Evolutionary conservation across 345 rosid species (phyloP).

Genomic region (Populus tremula): DNA sequence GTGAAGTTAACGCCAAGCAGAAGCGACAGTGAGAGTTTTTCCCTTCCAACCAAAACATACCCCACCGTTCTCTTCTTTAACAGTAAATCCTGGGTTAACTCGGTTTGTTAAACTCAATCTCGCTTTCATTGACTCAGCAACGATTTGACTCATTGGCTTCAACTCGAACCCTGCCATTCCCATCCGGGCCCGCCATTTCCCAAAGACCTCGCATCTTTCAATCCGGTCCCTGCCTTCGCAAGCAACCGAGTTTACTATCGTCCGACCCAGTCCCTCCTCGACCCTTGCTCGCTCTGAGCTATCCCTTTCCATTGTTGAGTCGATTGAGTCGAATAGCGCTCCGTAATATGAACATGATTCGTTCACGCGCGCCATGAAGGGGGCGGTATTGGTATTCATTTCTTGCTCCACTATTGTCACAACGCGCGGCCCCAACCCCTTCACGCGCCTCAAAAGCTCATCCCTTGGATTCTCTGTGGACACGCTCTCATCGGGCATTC

Average conservation of each 20-base stretch:
- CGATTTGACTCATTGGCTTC: constrained; percentile 45
- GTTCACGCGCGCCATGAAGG: constrained; percentile 55
- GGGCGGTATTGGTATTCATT: constrained; percentile 65
- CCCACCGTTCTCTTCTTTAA: constrained; percentile 76
- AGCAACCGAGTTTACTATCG: constrained; percentile 67
- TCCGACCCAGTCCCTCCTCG: constrained; percentile 69
- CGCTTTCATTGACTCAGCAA: constrained; percentile 58
- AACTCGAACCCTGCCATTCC: constrained; percentile 86
- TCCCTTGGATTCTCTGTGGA: constrained; percentile 82
- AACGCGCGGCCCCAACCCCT: constrained; percentile 63
- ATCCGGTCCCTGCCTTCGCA: constrained; percentile 84
- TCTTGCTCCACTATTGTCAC: constrained; percentile 80
- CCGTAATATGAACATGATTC: constrained; percentile 61
- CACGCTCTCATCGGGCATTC: constrained; percentile 88
- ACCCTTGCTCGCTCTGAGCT: constrained; percentile 43
- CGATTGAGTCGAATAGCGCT: constrained; percentile 76
- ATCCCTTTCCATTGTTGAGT: constrained; percentile 48
- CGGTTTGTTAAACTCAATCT: constrained; percentile 46
- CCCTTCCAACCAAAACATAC: constrained; percentile 88
- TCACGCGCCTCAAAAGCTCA: constrained; percentile 87
- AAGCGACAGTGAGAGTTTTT: constrained; percentile 84
- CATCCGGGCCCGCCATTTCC: constrained; percentile 96
- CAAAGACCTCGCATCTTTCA: constrained; percentile 91
- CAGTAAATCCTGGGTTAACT: constrained; percentile 66
- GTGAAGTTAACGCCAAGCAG: constrained; percentile 88